Conservation (phyloP, 1,139 yeast genomes). For the Yamadazyma spencermartinsiae region DNA sequence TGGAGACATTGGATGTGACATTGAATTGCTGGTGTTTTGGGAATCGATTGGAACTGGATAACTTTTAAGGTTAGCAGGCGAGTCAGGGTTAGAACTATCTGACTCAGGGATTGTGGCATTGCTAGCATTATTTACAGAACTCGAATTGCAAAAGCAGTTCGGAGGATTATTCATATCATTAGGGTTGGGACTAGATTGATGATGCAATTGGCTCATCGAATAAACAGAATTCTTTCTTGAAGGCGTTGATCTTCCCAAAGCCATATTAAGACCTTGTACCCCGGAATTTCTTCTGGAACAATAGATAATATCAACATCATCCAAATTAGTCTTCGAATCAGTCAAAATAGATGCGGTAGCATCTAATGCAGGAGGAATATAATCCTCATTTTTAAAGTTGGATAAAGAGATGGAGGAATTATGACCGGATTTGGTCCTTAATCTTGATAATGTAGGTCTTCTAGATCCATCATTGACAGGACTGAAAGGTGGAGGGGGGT, state of each 20-base stretch:
- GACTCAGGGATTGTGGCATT: slow-evolving; percentile 7
- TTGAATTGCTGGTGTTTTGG: slow-evolving; percentile 1
- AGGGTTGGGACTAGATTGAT: slow-evolving; percentile 8
- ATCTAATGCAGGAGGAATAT: slow-evolving; percentile 81
- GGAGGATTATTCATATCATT: not conserved
- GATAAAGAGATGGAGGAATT: slow-evolving; percentile 29
- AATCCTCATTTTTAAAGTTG: slow-evolving; percentile 53
- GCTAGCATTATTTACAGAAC: slow-evolving; percentile 3
- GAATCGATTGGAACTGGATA: slow-evolving; percentile 7
- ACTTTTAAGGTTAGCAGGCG: slow-evolving; percentile 1
- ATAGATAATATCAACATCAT: slow-evolving; percentile 68
- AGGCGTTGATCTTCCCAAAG: slow-evolving; percentile 51
- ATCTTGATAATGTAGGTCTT: slow-evolving; percentile 18
- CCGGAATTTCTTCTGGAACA: slow-evolving; percentile 59
- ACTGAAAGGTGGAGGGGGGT: slow-evolving; percentile 5
- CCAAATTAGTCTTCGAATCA: slow-evolving; percentile 57
- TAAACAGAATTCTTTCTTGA: slow-evolving; percentile 43
- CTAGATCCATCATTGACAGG: slow-evolving; percentile 13
- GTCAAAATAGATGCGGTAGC: slow-evolving; percentile 68
- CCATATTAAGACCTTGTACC: slow-evolving; percentile 60
- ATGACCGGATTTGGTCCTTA: slow-evolving; percentile 25
- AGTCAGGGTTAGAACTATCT: not conserved
- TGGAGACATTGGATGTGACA: slow-evolving; percentile 20
- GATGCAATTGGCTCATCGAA: slow-evolving; percentile 28
- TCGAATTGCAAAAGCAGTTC: not conserved